Conservation (phyloP, 495 filamentous ascomycete species). For the Glonium stellatum region DNA sequence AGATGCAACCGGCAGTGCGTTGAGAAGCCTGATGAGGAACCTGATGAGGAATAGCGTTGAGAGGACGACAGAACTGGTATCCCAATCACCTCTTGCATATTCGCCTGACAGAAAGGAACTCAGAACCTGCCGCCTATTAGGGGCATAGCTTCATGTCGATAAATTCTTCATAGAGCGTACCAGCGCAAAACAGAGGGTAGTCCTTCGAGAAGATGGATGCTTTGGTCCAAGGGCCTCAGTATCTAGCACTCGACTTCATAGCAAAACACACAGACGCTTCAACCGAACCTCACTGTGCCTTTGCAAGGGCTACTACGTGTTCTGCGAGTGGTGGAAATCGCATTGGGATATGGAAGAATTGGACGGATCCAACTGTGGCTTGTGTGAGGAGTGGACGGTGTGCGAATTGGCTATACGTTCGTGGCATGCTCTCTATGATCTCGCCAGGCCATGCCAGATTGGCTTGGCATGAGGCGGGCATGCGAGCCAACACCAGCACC, state of each 20-base stretch:
- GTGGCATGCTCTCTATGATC: no score
- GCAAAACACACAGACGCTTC: slow-evolving; percentile 31
- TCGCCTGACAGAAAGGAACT: slow-evolving; percentile 33
- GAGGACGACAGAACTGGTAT: slow-evolving; percentile 20
- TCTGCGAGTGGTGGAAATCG: background rate
- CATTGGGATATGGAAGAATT: background rate
- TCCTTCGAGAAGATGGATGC: slow-evolving; percentile 17
- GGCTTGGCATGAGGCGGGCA: no score
- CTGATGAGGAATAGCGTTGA: slow-evolving; percentile 5
- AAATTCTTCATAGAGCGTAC: slow-evolving; percentile 57
- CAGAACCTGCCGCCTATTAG: slow-evolving; percentile 44
- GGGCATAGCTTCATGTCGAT: slow-evolving; percentile 61
- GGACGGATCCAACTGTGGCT: background rate
- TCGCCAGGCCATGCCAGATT: no score
- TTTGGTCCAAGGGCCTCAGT: slow-evolving; percentile 11
- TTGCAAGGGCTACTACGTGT: slow-evolving; percentile 21
- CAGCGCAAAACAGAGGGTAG: slow-evolving; percentile 33
- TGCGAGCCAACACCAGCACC: no score
- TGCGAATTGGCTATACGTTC: no score
- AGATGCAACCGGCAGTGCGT: slow-evolving; percentile 15
- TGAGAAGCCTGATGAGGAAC: background rate
- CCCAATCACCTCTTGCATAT: slow-evolving; percentile 12
- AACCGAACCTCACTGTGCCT: slow-evolving; percentile 28
- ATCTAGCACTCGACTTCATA: slow-evolving; percentile 26
- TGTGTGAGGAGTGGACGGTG: no score